Evolutionary conservation across 192 early-diverging fungal genomes (phyloP).

Genomic region (Coemansia javaensis): DNA sequence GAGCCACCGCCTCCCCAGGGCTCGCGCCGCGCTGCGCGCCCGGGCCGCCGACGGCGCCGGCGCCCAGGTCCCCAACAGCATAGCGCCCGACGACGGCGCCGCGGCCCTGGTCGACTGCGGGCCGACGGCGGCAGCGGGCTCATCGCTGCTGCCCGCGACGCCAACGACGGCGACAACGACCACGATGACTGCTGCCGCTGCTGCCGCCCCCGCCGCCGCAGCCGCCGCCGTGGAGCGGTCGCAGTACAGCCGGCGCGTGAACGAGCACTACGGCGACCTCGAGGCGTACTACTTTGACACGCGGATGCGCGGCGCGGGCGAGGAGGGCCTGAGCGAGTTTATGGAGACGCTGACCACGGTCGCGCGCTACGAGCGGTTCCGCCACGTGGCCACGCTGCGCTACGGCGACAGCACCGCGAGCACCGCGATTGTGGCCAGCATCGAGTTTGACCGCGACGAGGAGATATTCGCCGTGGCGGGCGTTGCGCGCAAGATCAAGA

Average conservation of each 20-base stretch:
- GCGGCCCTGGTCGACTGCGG: too few species aligned
- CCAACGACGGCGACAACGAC: too few species aligned
- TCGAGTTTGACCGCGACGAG: slow-evolving; percentile 93
- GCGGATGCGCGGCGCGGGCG: slow-evolving; percentile 47
- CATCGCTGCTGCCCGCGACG: too few species aligned
- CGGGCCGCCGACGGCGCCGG: slow-evolving; percentile 11
- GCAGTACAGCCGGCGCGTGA: slow-evolving; percentile 41
- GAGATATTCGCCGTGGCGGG: slow-evolving; percentile 93
- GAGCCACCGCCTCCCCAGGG: slow-evolving; percentile 8
- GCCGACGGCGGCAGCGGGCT: not conserved
- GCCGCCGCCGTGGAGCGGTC: slow-evolving; percentile 2
- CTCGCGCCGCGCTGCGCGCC: not conserved
- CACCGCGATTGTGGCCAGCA: slow-evolving; percentile 83
- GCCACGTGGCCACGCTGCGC: slow-evolving; percentile 70
- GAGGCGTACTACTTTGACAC: slow-evolving; percentile 68
- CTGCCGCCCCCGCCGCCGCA: not conserved
- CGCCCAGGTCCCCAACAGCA: slow-evolving; percentile 35
- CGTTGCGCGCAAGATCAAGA: slow-evolving; percentile 87
- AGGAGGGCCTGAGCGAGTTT: slow-evolving; percentile 43
- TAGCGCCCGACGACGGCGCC: slow-evolving; percentile 5
- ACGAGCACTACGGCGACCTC: slow-evolving; percentile 65
- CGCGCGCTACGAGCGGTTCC: slow-evolving; percentile 63
- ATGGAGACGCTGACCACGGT: slow-evolving; percentile 63
- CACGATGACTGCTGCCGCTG: not conserved
- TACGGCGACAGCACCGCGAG: slow-evolving; percentile 68